Evolutionary conservation across 2,329 filamentous ascomycete species (phyloP).

Genomic region (Drechslerella coelobrocha): DNA sequence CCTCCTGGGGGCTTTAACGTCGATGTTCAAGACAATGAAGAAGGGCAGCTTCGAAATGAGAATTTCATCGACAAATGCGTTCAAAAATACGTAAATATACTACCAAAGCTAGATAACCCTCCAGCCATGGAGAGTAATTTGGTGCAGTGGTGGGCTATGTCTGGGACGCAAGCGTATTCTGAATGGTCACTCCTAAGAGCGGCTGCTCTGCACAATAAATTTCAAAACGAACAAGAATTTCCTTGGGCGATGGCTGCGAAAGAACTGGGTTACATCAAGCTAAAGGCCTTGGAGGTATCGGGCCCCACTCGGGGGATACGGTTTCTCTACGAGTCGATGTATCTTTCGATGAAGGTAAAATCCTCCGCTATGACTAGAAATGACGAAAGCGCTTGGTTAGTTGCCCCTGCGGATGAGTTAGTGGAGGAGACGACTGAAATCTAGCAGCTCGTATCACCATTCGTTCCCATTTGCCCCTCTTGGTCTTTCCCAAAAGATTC

Average conservation of each 20-base stretch:
- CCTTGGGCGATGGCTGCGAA: not conserved
- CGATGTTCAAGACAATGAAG: not conserved
- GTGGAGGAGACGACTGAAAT: no score
- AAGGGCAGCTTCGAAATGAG: not conserved
- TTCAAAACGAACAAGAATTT: not conserved
- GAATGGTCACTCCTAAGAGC: constrained; percentile 1
- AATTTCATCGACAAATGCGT: constrained; percentile 9
- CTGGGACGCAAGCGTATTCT: not conserved
- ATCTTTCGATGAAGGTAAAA: not conserved
- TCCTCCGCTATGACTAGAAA: not conserved
- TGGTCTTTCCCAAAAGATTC: no score
- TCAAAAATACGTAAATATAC: constrained; percentile 3
- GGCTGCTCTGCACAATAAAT: not conserved
- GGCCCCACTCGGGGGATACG: not conserved
- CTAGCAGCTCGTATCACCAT: no score
- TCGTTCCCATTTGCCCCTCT: no score
- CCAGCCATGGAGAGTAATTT: not conserved
- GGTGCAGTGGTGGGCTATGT: not conserved
- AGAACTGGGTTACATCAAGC: not conserved
- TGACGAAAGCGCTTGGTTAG: not conserved
- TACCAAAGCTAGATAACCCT: constrained; percentile 2
- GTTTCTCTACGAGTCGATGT: not conserved
- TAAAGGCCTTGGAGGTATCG: not conserved
- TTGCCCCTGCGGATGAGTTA: not conserved
- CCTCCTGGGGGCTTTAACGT: not conserved